Evolutionary conservation across 164 flowering plant species (phyloP), one percentile per base, ranked within the genome.

Genomic region (Tetracentron sinense): DNA sequence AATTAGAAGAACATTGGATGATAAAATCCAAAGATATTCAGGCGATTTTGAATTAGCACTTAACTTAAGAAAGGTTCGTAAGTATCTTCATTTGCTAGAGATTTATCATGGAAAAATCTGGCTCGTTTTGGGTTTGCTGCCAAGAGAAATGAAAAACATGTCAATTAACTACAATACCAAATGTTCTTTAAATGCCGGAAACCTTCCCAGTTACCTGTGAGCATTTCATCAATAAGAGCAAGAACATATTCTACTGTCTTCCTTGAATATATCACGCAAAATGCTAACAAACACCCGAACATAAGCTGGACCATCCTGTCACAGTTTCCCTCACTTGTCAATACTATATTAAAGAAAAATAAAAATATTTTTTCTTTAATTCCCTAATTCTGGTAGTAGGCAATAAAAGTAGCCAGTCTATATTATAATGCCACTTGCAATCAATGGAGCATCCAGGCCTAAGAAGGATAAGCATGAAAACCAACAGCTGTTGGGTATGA

Each of bases 241-340:
- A 94, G 79, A 63, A 89, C 89, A 85, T 89, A 94, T 76, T 94
- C 97, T 23, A 91, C 96, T 8, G 97, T 94, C 99, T 63, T 89
- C 96, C 77, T 91, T 94, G 63, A 59, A 69, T 69, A 94, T 89
- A 54, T 88, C 96, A 23, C 88, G 89, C 57, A 94, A 75, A 50
- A 94, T 86, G 83, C 81, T 79, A 54, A 94, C 86, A 78, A 94
- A 89, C 14, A 89, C 87, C 29, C 83, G 85, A 58, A 88, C 79
- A 79, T 94, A 94, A 57, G 92, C 84, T 58, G 94, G 89, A 69
- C 97, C 99, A 82, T 91, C 97, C 99, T 94, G 90, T 64, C n/a
- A n/a, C 70, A 81, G 73, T 23, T 22, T 22, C n/a, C n/a, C 56
- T 28, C 30, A 48, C 14, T 46, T 68, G 28, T 47, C 71, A 54